Evolutionary conservation across 441 rosid genomes (phyloP).

Genomic region (Euphorbia celastroides): DNA sequence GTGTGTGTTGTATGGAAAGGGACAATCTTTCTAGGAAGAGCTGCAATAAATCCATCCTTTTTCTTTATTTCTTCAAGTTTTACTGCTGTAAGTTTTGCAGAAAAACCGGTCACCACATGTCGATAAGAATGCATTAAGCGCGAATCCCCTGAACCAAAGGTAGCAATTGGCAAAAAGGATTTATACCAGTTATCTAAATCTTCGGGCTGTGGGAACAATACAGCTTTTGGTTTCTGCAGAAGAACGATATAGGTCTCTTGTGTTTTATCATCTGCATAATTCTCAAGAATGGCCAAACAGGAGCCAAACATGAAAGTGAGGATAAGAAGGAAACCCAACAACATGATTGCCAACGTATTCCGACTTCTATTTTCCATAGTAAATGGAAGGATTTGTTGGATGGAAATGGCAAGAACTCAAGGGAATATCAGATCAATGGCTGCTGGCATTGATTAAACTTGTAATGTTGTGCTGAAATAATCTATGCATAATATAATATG

Average conservation of each 20-base stretch:
- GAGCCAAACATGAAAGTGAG: slow-evolving; percentile 1
- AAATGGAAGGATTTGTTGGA: too few relatives aligned
- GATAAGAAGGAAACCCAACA: slow-evolving; percentile 1
- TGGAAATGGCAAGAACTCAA: background rate
- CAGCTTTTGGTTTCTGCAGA: slow-evolving; percentile 23
- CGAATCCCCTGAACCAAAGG: background rate
- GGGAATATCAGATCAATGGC: background rate
- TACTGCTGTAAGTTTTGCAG: slow-evolving; percentile 30
- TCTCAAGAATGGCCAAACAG: background rate
- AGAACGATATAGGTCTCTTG: slow-evolving; percentile 36
- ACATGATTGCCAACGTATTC: slow-evolving; percentile 4
- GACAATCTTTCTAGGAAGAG: slow-evolving; percentile 21
- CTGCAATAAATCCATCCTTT: slow-evolving; percentile 32
- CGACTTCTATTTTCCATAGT: slow-evolving; percentile 20
- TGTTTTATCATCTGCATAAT: background rate
- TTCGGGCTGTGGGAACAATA: background rate
- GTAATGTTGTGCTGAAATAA: background rate
- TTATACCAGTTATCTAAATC: slow-evolving; percentile 27
- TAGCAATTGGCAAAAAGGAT: slow-evolving; percentile 31
- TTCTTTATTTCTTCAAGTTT: slow-evolving; percentile 26
- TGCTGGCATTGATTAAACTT: background rate
- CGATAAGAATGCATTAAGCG: slow-evolving; percentile 27
- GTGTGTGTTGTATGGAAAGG: slow-evolving; percentile 28
- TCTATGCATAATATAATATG: background rate
- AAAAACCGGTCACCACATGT: slow-evolving; percentile 33